Percentiles rank a stretch among this genome's conserved stretches.
Conservation (phyloP, 2,329 filamentous ascomycete species). For the Pseudonectria foliicola region DNA sequence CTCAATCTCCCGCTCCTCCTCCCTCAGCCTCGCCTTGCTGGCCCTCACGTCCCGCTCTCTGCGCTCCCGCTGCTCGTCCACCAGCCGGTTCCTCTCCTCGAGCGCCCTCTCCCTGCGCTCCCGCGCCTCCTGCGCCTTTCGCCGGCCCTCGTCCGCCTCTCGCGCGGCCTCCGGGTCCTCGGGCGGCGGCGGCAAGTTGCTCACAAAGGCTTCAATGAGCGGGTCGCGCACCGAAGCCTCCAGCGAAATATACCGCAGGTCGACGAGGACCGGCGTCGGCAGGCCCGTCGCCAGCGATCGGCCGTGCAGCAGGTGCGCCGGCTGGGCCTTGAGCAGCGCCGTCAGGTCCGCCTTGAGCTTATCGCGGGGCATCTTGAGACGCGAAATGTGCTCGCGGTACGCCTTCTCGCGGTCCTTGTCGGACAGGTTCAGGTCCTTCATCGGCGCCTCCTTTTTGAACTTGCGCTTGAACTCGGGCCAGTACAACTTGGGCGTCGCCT, state of each 20-base stretch:
- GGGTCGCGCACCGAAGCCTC: conserved; percentile 53
- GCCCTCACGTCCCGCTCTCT: conserved; percentile 52
- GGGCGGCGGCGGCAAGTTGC: conserved; percentile 54
- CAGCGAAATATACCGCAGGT: conserved; percentile 64
- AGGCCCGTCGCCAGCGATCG: conserved; percentile 49
- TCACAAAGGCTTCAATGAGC: conserved; percentile 60
- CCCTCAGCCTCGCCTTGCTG: conserved; percentile 54
- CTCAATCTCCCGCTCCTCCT: conserved; percentile 62
- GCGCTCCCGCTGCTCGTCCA: conserved; percentile 56
- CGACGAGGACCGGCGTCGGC: conserved; percentile 55
- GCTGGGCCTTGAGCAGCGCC: conserved; percentile 55
- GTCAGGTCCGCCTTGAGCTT: conserved; percentile 64
- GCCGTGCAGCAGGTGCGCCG: conserved; percentile 52
- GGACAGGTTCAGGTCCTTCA: conserved; percentile 64
- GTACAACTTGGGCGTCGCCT: conserved; percentile 86
- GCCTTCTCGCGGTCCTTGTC: conserved; percentile 76
- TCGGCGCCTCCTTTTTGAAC: conserved; percentile 70
- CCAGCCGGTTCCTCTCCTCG: conserved; percentile 53
- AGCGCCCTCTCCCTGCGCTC: conserved; percentile 59
- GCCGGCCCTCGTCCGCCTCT: conserved; percentile 44
- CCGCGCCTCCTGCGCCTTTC: conserved; percentile 43
- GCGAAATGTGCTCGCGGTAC: conserved; percentile 66
- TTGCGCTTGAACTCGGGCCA: conserved; percentile 97
- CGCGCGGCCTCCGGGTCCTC: conserved; percentile 32
- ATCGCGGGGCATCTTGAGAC: conserved; percentile 58